Conservation (phyloP, 1,284 basidiomycete species). For the Lentinus polychrous region DNA sequence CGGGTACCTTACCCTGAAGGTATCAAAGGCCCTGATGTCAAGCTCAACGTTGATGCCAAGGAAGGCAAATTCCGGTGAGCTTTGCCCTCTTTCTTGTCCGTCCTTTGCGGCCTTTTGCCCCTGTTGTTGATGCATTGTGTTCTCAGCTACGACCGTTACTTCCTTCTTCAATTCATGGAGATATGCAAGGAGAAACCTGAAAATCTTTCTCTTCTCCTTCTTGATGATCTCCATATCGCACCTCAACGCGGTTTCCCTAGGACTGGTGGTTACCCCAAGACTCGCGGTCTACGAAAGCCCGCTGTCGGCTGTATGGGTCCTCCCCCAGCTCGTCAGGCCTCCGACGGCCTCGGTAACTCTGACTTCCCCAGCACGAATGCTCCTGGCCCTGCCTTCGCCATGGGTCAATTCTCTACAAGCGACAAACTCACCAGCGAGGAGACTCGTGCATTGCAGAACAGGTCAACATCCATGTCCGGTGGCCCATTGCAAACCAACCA, state of each 20-base stretch:
- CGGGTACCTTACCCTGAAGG: constrained; percentile 81
- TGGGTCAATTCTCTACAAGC: constrained; percentile 70
- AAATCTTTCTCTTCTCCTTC: constrained; percentile 79
- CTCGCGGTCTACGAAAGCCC: constrained; percentile 44
- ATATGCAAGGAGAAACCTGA: constrained; percentile 95
- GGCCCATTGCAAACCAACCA: constrained; percentile 39
- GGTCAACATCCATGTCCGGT: constrained; percentile 31
- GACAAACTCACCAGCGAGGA: constrained; percentile 68
- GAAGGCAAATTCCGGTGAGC: constrained; percentile 84
- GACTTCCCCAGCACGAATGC: constrained; percentile 39
- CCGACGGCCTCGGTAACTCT: constrained; percentile 53
- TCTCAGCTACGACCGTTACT: constrained; percentile 92
- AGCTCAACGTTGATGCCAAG: constrained; percentile 81
- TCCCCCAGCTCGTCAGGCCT: constrained; percentile 38
- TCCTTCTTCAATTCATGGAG: constrained; percentile 95
- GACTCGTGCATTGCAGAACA: constrained; percentile 49
- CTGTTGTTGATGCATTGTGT: constrained; percentile 1
- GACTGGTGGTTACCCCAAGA: constrained; percentile 57
- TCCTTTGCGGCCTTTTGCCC: not conserved
- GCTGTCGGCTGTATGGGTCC: constrained; percentile 34
- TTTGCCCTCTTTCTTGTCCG: not conserved
- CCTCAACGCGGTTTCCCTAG: constrained; percentile 46
- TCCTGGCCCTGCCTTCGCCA: constrained; percentile 39
- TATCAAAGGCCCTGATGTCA: constrained; percentile 76
- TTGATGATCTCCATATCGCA: constrained; percentile 90